A percentile compares a stretch with the other conserved stretches of the same genome.
Evolutionary conservation across 108 stramenopile genomes (phyloP).

Genomic region (Phaeodactylum tricornutum): DNA sequence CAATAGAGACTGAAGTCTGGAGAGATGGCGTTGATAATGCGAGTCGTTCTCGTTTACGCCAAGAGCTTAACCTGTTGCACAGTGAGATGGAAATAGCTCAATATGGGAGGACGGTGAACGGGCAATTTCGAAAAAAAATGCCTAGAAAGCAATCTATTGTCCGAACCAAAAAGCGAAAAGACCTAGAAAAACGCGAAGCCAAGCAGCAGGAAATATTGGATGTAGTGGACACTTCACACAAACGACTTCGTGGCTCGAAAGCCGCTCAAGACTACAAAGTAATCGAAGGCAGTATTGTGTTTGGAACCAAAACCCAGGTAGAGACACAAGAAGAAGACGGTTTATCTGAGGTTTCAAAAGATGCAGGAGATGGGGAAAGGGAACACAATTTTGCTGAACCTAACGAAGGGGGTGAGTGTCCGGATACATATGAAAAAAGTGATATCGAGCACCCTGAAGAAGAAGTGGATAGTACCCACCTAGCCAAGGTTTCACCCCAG

Average conservation of each 20-base stretch:
- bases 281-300: conserved; percentile 23
- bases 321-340: conserved; percentile 9
- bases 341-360: conserved; percentile 1
- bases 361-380: conserved; percentile 6
- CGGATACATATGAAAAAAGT: conserved; percentile 19
- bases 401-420: conserved; percentile 7
- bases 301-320: no score
- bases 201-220: conserved; percentile 27
- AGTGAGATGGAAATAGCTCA: conserved; percentile 66
- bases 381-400: conserved; percentile 5
- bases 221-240: conserved; percentile 3
- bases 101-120: conserved; percentile 24
- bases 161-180: conserved; percentile 52
- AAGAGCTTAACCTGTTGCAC: conserved; percentile 33
- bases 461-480: conserved; percentile 4
- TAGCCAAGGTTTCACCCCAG: not conserved
- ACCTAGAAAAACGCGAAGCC: conserved; percentile 38
- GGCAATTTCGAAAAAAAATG: conserved; percentile 30
- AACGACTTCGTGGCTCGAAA: conserved; percentile 45
- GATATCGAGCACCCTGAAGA: conserved; percentile 15
- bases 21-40: no score
- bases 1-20: no score
- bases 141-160: conserved; percentile 29
- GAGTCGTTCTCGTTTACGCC: conserved; percentile 2
- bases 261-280: conserved; percentile 51